phyloP scores from a whole-genome alignment of 2,329 filamentous ascomycete genomes.

The Fonsecaea nubica region DNA sequence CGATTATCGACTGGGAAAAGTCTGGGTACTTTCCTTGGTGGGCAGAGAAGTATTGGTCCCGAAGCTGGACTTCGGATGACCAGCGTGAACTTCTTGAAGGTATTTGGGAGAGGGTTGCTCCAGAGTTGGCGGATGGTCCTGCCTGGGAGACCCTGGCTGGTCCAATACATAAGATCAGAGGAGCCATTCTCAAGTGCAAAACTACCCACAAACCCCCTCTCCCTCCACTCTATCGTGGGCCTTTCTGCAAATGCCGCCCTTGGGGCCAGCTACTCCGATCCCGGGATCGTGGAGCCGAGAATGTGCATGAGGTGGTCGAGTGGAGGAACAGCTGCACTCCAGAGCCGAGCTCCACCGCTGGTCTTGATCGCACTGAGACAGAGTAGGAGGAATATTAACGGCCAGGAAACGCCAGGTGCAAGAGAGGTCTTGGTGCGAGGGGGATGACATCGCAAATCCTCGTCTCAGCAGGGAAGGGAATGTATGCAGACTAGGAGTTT shows the following conservation, averaged over 20 bases:
- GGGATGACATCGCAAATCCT: not conserved
- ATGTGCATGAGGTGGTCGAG: not conserved
- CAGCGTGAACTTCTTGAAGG: not conserved
- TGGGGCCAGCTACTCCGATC: not conserved
- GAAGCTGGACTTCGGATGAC: not conserved
- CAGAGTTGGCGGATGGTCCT: not conserved
- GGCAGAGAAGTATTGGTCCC: conserved; percentile 1
- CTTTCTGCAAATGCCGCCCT: not conserved
- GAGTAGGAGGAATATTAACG: no score
- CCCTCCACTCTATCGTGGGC: not conserved
- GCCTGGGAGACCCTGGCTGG: not conserved
- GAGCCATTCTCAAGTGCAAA: not conserved
- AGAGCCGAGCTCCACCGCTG: no score
- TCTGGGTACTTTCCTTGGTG: conserved; percentile 41
- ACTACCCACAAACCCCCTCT: not conserved
- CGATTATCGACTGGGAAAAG: conserved; percentile 42
- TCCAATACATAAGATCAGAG: not conserved
- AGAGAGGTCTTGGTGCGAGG: not conserved
- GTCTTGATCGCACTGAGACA: no score
- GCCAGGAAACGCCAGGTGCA: not conserved
- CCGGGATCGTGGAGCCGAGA: not conserved
- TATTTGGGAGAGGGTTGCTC: not conserved
- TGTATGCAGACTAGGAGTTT: not conserved
- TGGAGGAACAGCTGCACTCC: no score
- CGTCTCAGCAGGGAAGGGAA: not conserved